Percentiles rank a stretch among this genome's conserved stretches.
Conservation (phyloP, 495 filamentous ascomycete genomes). For the Lasiosphaeriaceae sp. region DNA sequence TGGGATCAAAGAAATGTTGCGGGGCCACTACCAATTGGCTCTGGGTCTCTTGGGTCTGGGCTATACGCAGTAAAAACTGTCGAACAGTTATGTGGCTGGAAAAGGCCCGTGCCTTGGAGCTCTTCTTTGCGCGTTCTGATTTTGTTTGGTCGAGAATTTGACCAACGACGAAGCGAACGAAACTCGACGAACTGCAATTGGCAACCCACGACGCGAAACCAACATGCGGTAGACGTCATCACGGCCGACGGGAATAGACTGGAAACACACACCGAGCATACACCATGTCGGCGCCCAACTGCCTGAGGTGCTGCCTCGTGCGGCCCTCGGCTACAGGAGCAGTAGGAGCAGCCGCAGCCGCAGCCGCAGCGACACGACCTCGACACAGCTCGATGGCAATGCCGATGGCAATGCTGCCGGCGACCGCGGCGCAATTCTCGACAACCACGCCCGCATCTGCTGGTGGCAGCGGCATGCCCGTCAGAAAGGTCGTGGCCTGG, state of each 20-base stretch:
- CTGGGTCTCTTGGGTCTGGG: background rate
- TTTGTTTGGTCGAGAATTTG: slow-evolving; percentile 9
- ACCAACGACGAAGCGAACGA: background rate
- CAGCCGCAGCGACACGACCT: background rate
- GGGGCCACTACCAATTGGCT: slow-evolving; percentile 14
- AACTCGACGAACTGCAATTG: slow-evolving; percentile 17
- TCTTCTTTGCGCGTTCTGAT: slow-evolving; percentile 17
- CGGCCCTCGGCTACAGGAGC: slow-evolving; percentile 44
- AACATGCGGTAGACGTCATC: slow-evolving; percentile 26
- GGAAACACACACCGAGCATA: slow-evolving; percentile 20
- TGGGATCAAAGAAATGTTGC: slow-evolving; percentile 1
- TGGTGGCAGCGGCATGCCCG: too few relatives aligned
- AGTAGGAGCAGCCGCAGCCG: background rate
- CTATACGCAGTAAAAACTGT: background rate
- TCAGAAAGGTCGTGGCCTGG: background rate
- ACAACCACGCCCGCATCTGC: slow-evolving; percentile 19
- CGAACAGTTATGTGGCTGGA: background rate
- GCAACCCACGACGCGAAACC: slow-evolving; percentile 6
- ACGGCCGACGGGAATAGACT: slow-evolving; percentile 9
- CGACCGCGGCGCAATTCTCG: slow-evolving; percentile 26
- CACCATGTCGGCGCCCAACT: slow-evolving; percentile 63
- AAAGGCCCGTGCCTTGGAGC: background rate
- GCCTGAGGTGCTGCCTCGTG: slow-evolving; percentile 67
- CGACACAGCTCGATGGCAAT: background rate
- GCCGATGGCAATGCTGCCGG: too few relatives aligned